Evolutionary conservation across 257 asterid genomes (phyloP), one percentile per base, ranked within the genome.

Genomic region (Voacanga thouarsii): DNA sequence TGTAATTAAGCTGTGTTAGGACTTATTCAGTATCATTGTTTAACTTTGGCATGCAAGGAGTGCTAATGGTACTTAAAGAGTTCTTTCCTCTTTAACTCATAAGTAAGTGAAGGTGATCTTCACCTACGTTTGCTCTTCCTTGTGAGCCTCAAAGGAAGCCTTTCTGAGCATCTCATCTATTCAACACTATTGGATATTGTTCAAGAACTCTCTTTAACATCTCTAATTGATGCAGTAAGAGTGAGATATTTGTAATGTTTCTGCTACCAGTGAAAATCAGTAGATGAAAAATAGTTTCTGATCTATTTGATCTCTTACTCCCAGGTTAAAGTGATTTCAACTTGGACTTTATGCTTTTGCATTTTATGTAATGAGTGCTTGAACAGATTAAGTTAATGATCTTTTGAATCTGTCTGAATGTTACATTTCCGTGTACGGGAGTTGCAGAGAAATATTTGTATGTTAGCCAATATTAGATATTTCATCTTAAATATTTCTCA

Each of bases 371-470:
- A 64, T 26, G 7, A 26, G 28, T 12, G 14, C 55, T 55, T 43
- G 56, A 30, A 30, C 44, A 55, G 55, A 57, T 59, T 51, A 47
- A 63, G 72, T 28, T 76, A n/a, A 75, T 60, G 45, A 43, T 75
- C 69, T 49, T 33, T 41, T 56, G 11, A 43, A 30, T 60, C 78
- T 75, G 16, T 61, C 71, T 24, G 26, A 37, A 63, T 74, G 19
- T 47, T 63, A 16, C 71, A 64, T 26, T 24, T 61, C 57, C 61
- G 24, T 60, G 12, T n/a, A 19, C 26, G 50, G 61, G 5, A 63
- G 26, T 1, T 7, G 14, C 41, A 19, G 18, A 43, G 71, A 16
- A 71, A 43, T 45, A n/a, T 24, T 43, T n/a, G 59, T 21, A 18
- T 53, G 4, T 14, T 16, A 18, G 15, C 59, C 59, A 67, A 11